These are phyloP conservation scores for Euphrasia arctica DNA, from an alignment of 305 asterid genomes.

Conservation along the genomic window DNA sequence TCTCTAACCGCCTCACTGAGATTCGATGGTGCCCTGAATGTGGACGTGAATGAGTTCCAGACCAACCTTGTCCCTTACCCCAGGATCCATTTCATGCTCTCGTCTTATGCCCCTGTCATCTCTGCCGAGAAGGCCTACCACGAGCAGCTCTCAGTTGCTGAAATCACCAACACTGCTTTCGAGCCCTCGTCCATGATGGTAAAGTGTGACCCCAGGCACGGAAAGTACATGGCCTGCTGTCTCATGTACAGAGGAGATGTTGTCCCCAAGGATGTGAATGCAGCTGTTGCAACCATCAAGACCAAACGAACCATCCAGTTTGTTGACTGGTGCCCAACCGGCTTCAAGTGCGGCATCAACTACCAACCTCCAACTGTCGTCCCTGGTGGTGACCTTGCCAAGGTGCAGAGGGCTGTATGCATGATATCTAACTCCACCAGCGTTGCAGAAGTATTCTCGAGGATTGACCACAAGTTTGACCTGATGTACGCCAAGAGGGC, in stretches of 20 bases:
- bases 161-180: conserved; percentile 42
- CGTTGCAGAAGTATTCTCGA: conserved; percentile 45
- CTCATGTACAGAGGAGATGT: conserved; percentile 48
- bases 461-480: conserved; percentile 42
- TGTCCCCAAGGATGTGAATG: conserved; percentile 47
- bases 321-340: conserved; percentile 47
- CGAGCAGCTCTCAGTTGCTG: conserved; percentile 45
- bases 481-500: conserved; percentile 43
- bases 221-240: conserved; percentile 49
- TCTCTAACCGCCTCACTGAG: conserved; percentile 45
- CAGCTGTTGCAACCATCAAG: conserved; percentile 48
- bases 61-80: conserved; percentile 52
- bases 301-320: conserved; percentile 45
- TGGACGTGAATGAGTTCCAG: conserved; percentile 45
- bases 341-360: conserved; percentile 46
- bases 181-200: conserved; percentile 52
- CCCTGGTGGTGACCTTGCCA: conserved; percentile 45
- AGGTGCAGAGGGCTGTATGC: conserved; percentile 48
- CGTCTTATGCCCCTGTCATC: conserved; percentile 46
- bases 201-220: conserved; percentile 44
- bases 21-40: conserved; percentile 44
- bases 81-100: conserved; percentile 47
- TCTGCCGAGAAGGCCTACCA: conserved; percentile 49
- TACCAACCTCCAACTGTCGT: conserved; percentile 50
- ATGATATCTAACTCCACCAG: conserved; percentile 45